Evolutionary conservation across 176 grass and related monocot genomes (phyloP), one percentile per base, ranked within the genome.

Genomic region (Chrysopogon serrulatus): DNA sequence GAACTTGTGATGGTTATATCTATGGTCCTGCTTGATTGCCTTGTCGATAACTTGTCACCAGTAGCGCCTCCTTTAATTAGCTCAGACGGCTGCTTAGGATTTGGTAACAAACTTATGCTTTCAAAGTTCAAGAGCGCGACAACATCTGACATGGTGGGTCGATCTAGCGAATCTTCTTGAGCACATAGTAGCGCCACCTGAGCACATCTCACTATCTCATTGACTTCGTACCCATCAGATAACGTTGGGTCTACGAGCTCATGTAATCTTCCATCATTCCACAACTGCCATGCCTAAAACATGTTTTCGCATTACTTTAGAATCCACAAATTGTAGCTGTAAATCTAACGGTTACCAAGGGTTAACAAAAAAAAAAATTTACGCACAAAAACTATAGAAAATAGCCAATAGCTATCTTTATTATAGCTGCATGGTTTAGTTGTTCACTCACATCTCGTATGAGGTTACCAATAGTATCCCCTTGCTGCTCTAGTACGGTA

Each of bases 361-460:
- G n/a, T n/a, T n/a, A n/a, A n/a, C n/a, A n/a, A n/a, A n/a, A n/a
- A n/a, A n/a, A n/a, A n/a, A n/a, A n/a, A n/a, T 53, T 21, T 21
- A 21, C 21, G 48, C 21, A 21, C 0, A 6, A 51, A 51, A 51
- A 8, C 48, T 51, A 48, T 48, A 48, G 16, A n/a, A n/a, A n/a
- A n/a, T n/a, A n/a, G n/a, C n/a, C n/a, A n/a, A n/a, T n/a, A n/a
- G n/a, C n/a, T n/a, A n/a, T n/a, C n/a, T n/a, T n/a, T n/a, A n/a
- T n/a, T n/a, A n/a, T 47, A 68, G 41, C 79, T 80, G 11, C 18
- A 62, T 16, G 56, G 6, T 64, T 32, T 5, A 18, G 15, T 33
- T 65, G 14, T 39, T 51, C 28, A 86, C 83, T 90, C 45, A 87
- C 79, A 30, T 84, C 21, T 14, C 83, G 66, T 36, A 90, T 56